Evolutionary conservation across 2,329 filamentous ascomycete species (phyloP).

Genomic region (Botryotinia convoluta): DNA sequence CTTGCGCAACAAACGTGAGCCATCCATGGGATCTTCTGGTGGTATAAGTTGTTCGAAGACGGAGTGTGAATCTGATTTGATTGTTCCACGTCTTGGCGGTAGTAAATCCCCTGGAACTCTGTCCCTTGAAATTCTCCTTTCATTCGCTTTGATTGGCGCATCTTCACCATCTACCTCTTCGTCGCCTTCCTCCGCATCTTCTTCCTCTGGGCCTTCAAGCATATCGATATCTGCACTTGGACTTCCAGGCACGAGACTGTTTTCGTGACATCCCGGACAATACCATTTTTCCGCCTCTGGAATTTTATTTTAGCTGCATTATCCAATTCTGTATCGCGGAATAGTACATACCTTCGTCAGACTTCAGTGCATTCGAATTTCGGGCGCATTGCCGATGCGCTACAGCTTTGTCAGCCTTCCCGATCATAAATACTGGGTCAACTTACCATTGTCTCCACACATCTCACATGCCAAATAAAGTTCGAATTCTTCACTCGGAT

Average conservation of each 20-base stretch:
- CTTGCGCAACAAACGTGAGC: constrained; percentile 75
- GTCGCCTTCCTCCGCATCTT: not conserved
- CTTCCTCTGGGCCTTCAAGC: constrained; percentile 20
- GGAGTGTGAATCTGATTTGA: constrained; percentile 70
- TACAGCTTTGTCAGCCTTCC: constrained; percentile 51
- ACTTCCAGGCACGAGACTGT: constrained; percentile 46
- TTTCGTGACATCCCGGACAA: constrained; percentile 52
- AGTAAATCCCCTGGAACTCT: constrained; percentile 70
- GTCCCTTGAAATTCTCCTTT: constrained; percentile 57
- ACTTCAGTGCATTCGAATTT: constrained; percentile 60
- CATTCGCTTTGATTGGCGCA: constrained; percentile 34
- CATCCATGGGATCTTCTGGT: constrained; percentile 71
- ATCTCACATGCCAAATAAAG: constrained; percentile 71
- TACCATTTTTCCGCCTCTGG: constrained; percentile 58
- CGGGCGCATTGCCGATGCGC: constrained; percentile 90
- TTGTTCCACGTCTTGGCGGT: constrained; percentile 62
- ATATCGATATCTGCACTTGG: constrained; percentile 27
- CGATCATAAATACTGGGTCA: constrained; percentile 25
- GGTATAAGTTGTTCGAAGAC: constrained; percentile 72
- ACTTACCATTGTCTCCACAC: constrained; percentile 82
- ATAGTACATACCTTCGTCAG: constrained; percentile 57
- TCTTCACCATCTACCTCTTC: constrained; percentile 15
- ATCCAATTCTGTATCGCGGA: not conserved
- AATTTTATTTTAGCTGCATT: constrained; percentile 15
- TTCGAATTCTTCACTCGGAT: constrained; percentile 78